Evolutionary conservation across 768 basidiomycete species (phyloP).

Genomic region (Amanita pallidorosea): DNA sequence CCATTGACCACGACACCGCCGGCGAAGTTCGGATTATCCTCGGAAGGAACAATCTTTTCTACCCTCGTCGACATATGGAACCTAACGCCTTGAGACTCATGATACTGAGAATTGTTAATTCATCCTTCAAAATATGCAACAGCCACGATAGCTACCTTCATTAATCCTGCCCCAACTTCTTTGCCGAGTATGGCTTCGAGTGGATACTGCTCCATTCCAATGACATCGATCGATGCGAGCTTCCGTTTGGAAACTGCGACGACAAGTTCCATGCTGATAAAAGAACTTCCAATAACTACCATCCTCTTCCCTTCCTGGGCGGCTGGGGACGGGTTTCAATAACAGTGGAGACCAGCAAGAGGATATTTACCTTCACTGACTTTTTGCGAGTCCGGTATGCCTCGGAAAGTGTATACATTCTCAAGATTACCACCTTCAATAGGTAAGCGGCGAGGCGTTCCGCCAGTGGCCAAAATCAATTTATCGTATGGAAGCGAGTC

Average conservation of each 20-base stretch:
- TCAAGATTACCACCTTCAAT: constrained; percentile 64
- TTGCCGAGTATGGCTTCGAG: constrained; percentile 77
- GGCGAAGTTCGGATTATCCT: constrained; percentile 42
- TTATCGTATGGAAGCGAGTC: constrained; percentile 59
- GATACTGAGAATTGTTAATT: constrained; percentile 34
- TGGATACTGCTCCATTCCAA: constrained; percentile 75
- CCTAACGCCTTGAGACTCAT: constrained; percentile 73
- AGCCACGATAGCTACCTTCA: constrained; percentile 39
- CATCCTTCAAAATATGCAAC: neutral
- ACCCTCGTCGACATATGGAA: constrained; percentile 73
- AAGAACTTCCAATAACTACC: constrained; percentile 81
- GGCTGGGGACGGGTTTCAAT: constrained; percentile 3
- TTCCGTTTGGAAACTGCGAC: constrained; percentile 62
- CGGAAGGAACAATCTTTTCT: constrained; percentile 51
- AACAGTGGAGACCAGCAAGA: neutral
- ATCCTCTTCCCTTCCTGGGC: constrained; percentile 63
- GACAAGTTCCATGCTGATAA: constrained; percentile 91
- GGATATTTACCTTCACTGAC: constrained; percentile 48
- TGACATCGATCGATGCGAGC: constrained; percentile 72
- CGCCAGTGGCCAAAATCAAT: constrained; percentile 73
- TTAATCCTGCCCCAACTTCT: constrained; percentile 65
- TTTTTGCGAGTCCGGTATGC: constrained; percentile 58
- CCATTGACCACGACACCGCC: constrained; percentile 59
- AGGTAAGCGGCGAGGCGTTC: constrained; percentile 62
- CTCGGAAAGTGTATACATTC: constrained; percentile 71